These are phyloP conservation scores for Coprinellus micaceus DNA, from an alignment of 768 basidiomycete species.

Conservation along the genomic window DNA sequence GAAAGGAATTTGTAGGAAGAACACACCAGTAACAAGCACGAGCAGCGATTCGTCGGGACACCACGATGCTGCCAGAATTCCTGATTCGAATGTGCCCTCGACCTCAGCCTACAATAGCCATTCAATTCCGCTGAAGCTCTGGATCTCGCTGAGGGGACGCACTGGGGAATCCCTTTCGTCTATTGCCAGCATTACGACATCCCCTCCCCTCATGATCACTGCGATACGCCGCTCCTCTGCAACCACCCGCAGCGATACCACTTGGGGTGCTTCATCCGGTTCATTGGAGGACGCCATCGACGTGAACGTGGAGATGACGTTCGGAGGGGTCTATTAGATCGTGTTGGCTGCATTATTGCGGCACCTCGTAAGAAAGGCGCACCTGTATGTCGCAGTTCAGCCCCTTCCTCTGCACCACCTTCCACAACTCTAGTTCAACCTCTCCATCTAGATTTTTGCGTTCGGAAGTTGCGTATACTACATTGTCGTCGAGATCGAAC, in stretches of 20 bases:
- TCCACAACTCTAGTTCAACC: constrained; percentile 61
- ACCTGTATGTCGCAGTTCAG: constrained; percentile 18
- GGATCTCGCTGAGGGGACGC: constrained; percentile 17
- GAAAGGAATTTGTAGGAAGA: neutral
- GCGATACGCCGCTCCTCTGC: constrained; percentile 68
- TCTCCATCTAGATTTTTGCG: constrained; percentile 40
- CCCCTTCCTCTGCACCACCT: constrained; percentile 23
- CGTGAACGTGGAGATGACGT: constrained; percentile 35
- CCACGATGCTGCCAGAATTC: constrained; percentile 82
- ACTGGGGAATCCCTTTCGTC: constrained; percentile 47
- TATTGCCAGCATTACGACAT: constrained; percentile 68
- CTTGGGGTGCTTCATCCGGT: constrained; percentile 31
- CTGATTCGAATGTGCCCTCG: constrained; percentile 83
- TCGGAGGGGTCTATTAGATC: constrained; percentile 16
- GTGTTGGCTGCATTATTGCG: neutral
- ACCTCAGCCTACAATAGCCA: constrained; percentile 57
- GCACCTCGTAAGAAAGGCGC: neutral
- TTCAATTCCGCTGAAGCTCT: constrained; percentile 18
- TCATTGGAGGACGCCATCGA: constrained; percentile 26
- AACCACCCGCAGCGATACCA: constrained; percentile 65
- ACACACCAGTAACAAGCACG: constrained; percentile 71
- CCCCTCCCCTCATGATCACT: constrained; percentile 71
- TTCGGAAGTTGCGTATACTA: constrained; percentile 58
- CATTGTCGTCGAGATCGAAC: constrained; percentile 62
- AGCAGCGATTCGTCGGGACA: constrained; percentile 90